These are phyloP conservation scores for Gomphus bonarii DNA, from an alignment of 1,284 basidiomycete species.

Conservation along the genomic window DNA sequence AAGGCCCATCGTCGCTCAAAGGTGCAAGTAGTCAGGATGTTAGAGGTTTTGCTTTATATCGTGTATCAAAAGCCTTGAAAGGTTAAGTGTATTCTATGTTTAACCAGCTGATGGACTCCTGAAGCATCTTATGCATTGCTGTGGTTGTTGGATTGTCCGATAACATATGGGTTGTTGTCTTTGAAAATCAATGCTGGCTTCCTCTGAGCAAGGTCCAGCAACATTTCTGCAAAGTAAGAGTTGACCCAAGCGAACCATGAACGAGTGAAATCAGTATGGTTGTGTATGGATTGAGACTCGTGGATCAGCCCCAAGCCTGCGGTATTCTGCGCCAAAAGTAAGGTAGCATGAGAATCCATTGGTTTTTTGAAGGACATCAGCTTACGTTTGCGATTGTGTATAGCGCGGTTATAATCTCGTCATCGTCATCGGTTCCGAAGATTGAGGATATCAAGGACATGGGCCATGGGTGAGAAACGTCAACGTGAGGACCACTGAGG, in stretches of 20 bases:
- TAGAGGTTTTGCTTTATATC: background rate
- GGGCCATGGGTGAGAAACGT: conserved; percentile 68
- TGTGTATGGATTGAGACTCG: conserved; percentile 59
- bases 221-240: conserved; percentile 72
- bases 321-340: conserved; percentile 42
- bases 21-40: conserved; percentile 5
- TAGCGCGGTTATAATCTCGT: conserved; percentile 50
- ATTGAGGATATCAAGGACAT: conserved; percentile 71
- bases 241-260: conserved; percentile 80
- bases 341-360: background rate
- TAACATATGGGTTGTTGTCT: conserved; percentile 38
- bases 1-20: conserved; percentile 6
- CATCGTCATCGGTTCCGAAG: conserved; percentile 61
- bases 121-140: background rate
- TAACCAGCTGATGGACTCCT: background rate
- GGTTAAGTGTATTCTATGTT: background rate
- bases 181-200: conserved; percentile 62
- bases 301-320: conserved; percentile 68
- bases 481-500: conserved; percentile 59
- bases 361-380: conserved; percentile 6
- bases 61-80: background rate
- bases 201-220: conserved; percentile 61
- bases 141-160: conserved; percentile 22
- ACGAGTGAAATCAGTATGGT: conserved; percentile 50
- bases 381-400: conserved; percentile 58